These are phyloP conservation scores for Suzukiozyma palmioleophila DNA, from an alignment of 1,139 yeast genomes.

Conservation along the genomic window DNA sequence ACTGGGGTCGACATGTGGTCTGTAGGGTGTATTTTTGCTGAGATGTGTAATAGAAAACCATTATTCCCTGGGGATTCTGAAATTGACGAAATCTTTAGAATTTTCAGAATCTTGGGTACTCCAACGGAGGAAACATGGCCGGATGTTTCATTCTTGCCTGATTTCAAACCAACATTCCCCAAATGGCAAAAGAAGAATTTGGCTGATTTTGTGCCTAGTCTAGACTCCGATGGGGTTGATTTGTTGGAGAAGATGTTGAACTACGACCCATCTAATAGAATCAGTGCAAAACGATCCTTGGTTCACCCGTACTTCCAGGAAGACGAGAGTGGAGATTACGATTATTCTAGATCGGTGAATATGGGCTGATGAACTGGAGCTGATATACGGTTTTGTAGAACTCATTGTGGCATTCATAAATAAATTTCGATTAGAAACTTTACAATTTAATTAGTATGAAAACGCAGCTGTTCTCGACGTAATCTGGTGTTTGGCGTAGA, in stretches of 20 bases:
- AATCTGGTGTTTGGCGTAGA: too few species aligned
- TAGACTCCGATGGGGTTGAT: constrained; percentile 81
- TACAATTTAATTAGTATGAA: too few species aligned
- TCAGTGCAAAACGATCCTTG: constrained; percentile 91
- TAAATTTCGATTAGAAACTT: not conserved
- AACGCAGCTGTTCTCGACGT: too few species aligned
- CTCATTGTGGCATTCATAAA: too few species aligned
- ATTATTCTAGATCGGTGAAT: constrained; percentile 33
- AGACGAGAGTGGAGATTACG: constrained; percentile 18
- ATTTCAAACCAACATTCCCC: constrained; percentile 93
- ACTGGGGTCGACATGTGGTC: constrained; percentile 99
- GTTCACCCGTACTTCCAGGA: constrained; percentile 86
- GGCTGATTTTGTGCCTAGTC: constrained; percentile 68
- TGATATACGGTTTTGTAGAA: not conserved
- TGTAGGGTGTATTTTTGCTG: constrained; percentile 96
- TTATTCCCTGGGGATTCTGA: constrained; percentile 97
- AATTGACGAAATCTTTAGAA: constrained; percentile 94
- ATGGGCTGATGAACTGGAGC: constrained; percentile 33
- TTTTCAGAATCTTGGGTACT: constrained; percentile 89
- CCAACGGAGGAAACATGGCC: constrained; percentile 97
- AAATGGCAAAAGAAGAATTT: constrained; percentile 83
- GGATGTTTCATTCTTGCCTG: constrained; percentile 89
- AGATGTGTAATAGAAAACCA: constrained; percentile 95
- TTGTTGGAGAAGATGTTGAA: constrained; percentile 73
- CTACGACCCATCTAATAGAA: constrained; percentile 91